A percentile compares a stretch with the other conserved stretches of the same genome.
These are phyloP conservation scores for Scheffersomyces lignicola DNA, from an alignment of 1,139 yeast genomes.

Conservation along the genomic window DNA sequence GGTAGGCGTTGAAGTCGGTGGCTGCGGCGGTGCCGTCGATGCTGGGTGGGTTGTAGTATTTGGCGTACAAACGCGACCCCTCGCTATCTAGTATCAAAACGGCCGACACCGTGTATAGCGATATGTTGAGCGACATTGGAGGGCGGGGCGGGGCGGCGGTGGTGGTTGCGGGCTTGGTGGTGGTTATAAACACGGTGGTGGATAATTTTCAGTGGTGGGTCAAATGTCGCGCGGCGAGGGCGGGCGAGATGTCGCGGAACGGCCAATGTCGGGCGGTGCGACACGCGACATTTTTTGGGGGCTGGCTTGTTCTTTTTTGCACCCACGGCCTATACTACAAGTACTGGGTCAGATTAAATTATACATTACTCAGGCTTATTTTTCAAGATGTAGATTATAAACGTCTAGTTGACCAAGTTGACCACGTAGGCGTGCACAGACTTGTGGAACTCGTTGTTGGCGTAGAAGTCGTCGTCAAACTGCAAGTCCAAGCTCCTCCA, in stretches of 20 bases:
- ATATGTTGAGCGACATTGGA: conserved; percentile 57
- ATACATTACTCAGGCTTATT: too few species aligned
- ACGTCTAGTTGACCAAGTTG: conserved; percentile 11
- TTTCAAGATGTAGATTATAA: background rate
- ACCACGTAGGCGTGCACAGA: conserved; percentile 33
- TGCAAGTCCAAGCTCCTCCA: conserved; percentile 37
- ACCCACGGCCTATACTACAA: too few species aligned
- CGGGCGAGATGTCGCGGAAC: too few species aligned
- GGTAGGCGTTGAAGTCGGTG: conserved; percentile 25
- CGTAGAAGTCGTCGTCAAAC: conserved; percentile 28
- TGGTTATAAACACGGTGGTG: background rate
- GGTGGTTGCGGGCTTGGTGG: conserved; percentile 8
- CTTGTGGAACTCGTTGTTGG: conserved; percentile 34
- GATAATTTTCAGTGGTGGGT: too few species aligned
- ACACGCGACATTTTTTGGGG: too few species aligned
- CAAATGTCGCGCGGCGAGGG: too few species aligned
- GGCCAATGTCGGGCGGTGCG: too few species aligned
- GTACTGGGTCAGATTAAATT: too few species aligned
- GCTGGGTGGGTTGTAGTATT: conserved; percentile 63
- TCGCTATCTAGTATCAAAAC: conserved; percentile 77
- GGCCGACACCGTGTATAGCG: conserved; percentile 78
- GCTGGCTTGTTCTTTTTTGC: too few species aligned
- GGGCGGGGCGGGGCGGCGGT: conserved; percentile 1
- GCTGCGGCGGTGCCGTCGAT: conserved; percentile 10
- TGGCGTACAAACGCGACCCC: conserved; percentile 79